Base-by-base conservation (phyloP, 2,329 filamentous ascomycete genomes). In the Pseudogymnoascus sp. region DNA sequence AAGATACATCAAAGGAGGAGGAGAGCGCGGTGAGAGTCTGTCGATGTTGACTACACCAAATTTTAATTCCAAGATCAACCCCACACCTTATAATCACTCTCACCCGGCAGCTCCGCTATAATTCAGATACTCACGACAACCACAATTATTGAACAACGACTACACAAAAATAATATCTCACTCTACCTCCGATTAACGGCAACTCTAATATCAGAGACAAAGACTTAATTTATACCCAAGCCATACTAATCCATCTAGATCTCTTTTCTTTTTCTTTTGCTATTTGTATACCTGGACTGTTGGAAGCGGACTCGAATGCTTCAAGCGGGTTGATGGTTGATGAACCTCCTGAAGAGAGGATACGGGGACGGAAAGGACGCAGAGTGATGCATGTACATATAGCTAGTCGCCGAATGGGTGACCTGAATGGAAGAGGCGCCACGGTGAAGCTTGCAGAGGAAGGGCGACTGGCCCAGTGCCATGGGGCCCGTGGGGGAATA, bases 1-100 rank as follows among this genome's bases (percentile, higher is more conserved):
- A 96, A 89, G 77, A 74, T 77, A 58, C 80, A 83, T 65, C 76
- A 80, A 65, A 74, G 73, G 69, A 81, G 76, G 69, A 80, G 57
- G n/a, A 58, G 16, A 22, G 18, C 47, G 6, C n/a, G 47, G 18
- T 50, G 16, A 54, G 47, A 4, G 18, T 20, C n/a, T 12, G 25
- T 32, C 28, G 28, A 54, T 9, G 25, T 16, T 14, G 22, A 47
- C 4, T 30, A 30, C 14, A 16, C 8, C 4, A 30, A 11, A 20
- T 22, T 12, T 47, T 22, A 22, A 25, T 25, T 22, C 18, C 39
- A 22, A 41, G 18, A 25, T n/a, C n/a, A n/a, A n/a, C n/a, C 14
- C 20, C 41, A 28, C 14, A 28, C 12, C 14, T 16, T 47, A 28
- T 8, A 5, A 11, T 3, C 22, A 50, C 41, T 50, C 14, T n/a